Evolutionary conservation across 495 filamentous ascomycete genomes (phyloP), one percentile per base, ranked within the genome.

Genomic region (Tuber calosporum): DNA sequence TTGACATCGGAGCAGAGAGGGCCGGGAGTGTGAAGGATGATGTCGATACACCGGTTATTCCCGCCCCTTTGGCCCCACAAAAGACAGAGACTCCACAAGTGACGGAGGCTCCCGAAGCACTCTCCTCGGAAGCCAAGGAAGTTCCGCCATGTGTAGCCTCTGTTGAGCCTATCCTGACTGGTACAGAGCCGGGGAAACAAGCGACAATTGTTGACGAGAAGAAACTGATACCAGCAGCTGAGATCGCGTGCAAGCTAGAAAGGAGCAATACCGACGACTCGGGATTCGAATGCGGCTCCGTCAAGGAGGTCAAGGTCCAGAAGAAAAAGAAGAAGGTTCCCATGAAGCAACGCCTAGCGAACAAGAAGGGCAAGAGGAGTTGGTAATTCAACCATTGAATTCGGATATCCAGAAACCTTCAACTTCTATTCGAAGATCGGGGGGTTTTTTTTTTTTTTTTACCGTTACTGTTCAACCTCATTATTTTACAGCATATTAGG

Each of bases 241-340:
- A 69, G 43, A 53, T 62, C 53, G 53, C 53, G 30, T 67, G 67
- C 42, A 72, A 75, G 67, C n/a, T 67, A 30, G 72, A 73, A 69
- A 36, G 19, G 36, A 53, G 37, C 41, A 40, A 69, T n/a, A 62
- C 38, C 40, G 20, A 68, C 15, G 41, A 58, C 34, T 40, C 71
- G 19, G 62, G 67, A 7, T 67, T 58, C 20, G 67, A 69, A n/a
- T 48, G 66, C 36, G 43, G 37, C 67, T 73, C 73, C 67, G 41
- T 66, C 43, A 70, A 73, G 43, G 71, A 40, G 37, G 43, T 43
- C 15, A 74, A 77, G 68, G 71, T 78, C 13, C 76, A 78, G 58
- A 78, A 72, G 76, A 78, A 78, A 71, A 78, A 78, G 74, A 77
- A 72, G 68, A 78, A 77, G 53, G 67, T 68, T 48, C 68, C 76